These are phyloP conservation scores for Phellopilus nigrolimitatus DNA, from an alignment of 1,284 basidiomycete genomes.

Conservation along the genomic window DNA sequence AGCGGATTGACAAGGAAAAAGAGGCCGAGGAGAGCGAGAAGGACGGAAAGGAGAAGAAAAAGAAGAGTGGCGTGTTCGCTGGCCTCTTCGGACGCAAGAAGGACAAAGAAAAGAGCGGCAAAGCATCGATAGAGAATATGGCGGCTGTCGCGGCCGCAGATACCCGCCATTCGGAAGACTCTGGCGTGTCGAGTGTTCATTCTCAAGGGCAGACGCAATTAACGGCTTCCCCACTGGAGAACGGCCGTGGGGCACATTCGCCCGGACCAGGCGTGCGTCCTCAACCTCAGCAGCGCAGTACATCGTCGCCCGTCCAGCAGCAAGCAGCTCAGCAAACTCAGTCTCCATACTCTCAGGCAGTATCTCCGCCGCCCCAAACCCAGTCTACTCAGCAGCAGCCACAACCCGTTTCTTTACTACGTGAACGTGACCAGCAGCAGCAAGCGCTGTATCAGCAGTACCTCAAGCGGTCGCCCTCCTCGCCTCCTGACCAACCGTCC, in stretches of 20 bases:
- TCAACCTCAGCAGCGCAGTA: slow-evolving; percentile 11
- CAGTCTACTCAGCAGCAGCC: slow-evolving; percentile 26
- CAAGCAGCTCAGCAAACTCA: slow-evolving; percentile 30
- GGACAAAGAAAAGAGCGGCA: slow-evolving; percentile 72
- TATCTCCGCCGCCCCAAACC: background rate
- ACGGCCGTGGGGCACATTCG: slow-evolving; percentile 7
- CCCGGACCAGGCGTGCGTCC: slow-evolving; percentile 5
- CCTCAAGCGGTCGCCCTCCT: slow-evolving; percentile 73
- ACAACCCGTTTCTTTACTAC: slow-evolving; percentile 66
- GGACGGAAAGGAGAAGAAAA: slow-evolving; percentile 46
- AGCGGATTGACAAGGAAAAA: slow-evolving; percentile 36
- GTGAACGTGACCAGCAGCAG: slow-evolving; percentile 83
- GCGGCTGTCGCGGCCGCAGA: slow-evolving; percentile 36
- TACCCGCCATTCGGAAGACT: slow-evolving; percentile 28
- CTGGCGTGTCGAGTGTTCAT: slow-evolving; percentile 20
- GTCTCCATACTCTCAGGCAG: background rate
- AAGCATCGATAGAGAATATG: slow-evolving; percentile 41
- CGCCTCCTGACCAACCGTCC: slow-evolving; percentile 67
- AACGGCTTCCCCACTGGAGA: slow-evolving; percentile 19
- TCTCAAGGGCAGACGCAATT: slow-evolving; percentile 17
- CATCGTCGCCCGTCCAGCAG: slow-evolving; percentile 23
- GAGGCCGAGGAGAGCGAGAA: slow-evolving; percentile 31
- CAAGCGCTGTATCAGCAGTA: slow-evolving; percentile 88
- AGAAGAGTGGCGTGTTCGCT: slow-evolving; percentile 65
- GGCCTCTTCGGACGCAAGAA: slow-evolving; percentile 72